These are phyloP conservation scores for Ormosia semicastrata DNA, from an alignment of 306 rosid species.

Conservation along the genomic window DNA sequence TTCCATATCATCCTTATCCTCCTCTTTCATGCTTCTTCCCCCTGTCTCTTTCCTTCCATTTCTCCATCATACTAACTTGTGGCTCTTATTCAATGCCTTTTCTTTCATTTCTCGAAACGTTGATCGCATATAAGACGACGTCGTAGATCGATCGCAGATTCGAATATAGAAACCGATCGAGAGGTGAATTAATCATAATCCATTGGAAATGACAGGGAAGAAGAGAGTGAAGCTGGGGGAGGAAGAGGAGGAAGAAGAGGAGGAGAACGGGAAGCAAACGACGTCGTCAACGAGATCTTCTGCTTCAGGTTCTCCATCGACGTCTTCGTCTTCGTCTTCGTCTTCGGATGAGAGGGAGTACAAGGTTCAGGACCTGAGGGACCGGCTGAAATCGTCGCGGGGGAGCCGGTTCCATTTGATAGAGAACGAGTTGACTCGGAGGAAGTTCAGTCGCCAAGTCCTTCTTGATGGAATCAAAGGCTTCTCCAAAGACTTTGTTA, in stretches of 20 bases:
- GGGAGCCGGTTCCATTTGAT: conserved; percentile 74
- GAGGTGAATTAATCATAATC: too few relatives aligned
- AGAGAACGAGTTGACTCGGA: conserved; percentile 43
- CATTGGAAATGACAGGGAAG: neutral
- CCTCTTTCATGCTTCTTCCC: too few relatives aligned
- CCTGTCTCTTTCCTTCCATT: too few relatives aligned
- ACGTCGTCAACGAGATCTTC: neutral
- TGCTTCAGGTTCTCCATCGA: neutral
- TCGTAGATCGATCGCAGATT: too few relatives aligned
- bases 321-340: neutral
- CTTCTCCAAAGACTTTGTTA: conserved; percentile 40
- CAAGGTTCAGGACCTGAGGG: conserved; percentile 53
- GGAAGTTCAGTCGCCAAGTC: conserved; percentile 52
- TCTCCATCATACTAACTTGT: too few relatives aligned
- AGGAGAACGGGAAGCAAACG: neutral
- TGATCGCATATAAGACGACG: too few relatives aligned
- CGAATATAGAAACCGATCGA: too few relatives aligned
- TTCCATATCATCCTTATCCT: neutral
- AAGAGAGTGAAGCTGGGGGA: neutral
- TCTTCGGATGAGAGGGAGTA: conserved; percentile 46
- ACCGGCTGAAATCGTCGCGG: conserved; percentile 64
- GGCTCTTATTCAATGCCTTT: neutral
- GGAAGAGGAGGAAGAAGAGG: neutral
- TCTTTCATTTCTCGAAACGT: neutral
- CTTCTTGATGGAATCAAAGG: conserved; percentile 52